Conservation (phyloP, 805 yeast species). For the Cyberlindnera amylophila region DNA sequence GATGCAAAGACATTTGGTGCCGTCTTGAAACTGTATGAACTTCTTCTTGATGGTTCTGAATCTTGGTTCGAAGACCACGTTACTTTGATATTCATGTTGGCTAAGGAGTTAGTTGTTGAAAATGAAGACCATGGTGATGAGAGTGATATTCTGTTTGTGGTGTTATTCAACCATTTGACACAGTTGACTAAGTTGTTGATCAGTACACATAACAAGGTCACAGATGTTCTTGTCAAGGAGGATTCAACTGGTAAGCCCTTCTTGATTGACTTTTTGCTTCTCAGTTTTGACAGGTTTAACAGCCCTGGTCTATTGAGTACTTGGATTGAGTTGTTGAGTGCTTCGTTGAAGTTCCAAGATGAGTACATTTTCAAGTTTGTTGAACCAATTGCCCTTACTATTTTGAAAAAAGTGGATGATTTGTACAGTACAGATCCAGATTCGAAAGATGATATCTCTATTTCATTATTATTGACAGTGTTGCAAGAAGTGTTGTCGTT, state of each 20-base stretch:
- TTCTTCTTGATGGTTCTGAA: slow-evolving; percentile 57
- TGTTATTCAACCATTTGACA: slow-evolving; percentile 24
- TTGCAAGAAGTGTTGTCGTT: slow-evolving; percentile 59
- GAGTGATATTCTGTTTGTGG: slow-evolving; percentile 21
- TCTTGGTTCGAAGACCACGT: slow-evolving; percentile 44
- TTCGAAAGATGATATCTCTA: slow-evolving; percentile 39
- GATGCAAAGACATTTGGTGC: slow-evolving; percentile 38
- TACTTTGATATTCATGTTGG: slow-evolving; percentile 36
- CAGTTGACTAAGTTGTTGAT: slow-evolving; percentile 19
- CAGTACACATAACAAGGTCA: slow-evolving; percentile 15
- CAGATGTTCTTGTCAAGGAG: slow-evolving; percentile 16
- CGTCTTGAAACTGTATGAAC: slow-evolving; percentile 41
- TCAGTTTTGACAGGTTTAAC: slow-evolving; percentile 22
- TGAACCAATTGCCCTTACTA: slow-evolving; percentile 21
- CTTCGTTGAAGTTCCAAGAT: slow-evolving; percentile 24
- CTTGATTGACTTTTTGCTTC: slow-evolving; percentile 22
- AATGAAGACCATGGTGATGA: slow-evolving; percentile 11
- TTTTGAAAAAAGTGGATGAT: slow-evolving; percentile 21
- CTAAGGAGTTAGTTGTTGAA: slow-evolving; percentile 24
- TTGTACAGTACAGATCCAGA: slow-evolving; percentile 16
- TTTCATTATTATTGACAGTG: slow-evolving; percentile 48
- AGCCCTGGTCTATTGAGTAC: slow-evolving; percentile 20
- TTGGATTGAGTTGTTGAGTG: slow-evolving; percentile 20
- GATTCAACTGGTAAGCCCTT: slow-evolving; percentile 16
- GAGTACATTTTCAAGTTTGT: slow-evolving; percentile 25